Conservation (phyloP, 139 green algal species). For the Limnomonas spitsbergensis region DNA sequence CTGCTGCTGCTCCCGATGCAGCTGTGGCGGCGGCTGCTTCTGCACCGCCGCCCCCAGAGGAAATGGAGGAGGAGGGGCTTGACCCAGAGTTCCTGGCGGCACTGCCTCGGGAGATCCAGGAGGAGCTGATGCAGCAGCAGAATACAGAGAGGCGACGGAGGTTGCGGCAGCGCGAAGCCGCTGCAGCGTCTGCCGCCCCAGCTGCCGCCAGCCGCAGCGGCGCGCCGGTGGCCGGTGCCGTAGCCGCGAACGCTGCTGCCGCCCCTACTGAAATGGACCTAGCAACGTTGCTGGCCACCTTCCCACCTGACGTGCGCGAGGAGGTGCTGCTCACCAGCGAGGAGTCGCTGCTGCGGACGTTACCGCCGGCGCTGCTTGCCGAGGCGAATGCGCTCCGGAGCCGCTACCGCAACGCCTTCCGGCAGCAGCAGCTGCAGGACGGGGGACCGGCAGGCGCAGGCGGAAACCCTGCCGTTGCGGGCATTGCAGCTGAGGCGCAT, state of each 20-base stretch:
- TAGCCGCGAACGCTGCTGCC: slow-evolving; percentile 2
- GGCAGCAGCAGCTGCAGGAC: slow-evolving; percentile 2
- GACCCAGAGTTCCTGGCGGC: slow-evolving; percentile 94
- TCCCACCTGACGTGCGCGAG: slow-evolving; percentile 84
- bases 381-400: slow-evolving; percentile 72
- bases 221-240: neutral
- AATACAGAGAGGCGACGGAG: neutral
- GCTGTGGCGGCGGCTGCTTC: neutral
- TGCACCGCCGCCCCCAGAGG: neutral
- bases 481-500: neutral
- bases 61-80: slow-evolving; percentile 53
- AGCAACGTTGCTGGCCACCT: slow-evolving; percentile 77
- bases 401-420: slow-evolving; percentile 19
- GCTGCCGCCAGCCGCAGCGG: neutral
- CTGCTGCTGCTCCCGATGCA: neutral
- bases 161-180: slow-evolving; percentile 13
- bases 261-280: slow-evolving; percentile 70
- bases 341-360: slow-evolving; percentile 70
- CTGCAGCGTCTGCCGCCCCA: neutral
- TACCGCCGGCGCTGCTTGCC: slow-evolving; percentile 73
- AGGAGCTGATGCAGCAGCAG: slow-evolving; percentile 87
- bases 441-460: neutral
- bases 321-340: slow-evolving; percentile 73
- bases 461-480: slow-evolving; percentile 11
- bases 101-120: slow-evolving; percentile 85